These are phyloP conservation scores for Misopates orontium DNA, from an alignment of 257 asterid genomes.

Conservation along the genomic window DNA sequence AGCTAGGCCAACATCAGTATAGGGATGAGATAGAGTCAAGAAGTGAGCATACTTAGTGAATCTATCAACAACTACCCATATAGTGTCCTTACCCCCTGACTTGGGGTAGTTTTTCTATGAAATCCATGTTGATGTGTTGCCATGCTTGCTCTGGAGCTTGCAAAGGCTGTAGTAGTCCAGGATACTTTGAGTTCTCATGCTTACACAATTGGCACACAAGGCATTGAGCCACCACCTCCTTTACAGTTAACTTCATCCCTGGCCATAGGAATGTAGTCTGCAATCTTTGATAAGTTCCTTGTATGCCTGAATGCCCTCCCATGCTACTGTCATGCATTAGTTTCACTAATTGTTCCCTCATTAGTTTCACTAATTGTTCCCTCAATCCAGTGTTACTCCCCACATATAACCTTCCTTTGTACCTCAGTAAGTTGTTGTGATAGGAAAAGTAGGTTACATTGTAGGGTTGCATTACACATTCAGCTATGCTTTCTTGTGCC, in stretches of 20 bases:
- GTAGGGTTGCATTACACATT: no score
- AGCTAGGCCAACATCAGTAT: no score
- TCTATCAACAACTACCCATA: no score
- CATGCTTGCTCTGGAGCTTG: neutral
- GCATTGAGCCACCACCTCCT: neutral
- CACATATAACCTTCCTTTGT: no score
- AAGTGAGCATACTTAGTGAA: no score
- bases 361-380: neutral
- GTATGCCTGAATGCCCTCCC: neutral
- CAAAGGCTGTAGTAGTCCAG: slow-evolving; percentile 6
- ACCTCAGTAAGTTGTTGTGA: no score
- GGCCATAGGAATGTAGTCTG: neutral
- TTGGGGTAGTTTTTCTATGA: no score
- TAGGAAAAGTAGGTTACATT: neutral
- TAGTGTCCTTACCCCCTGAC: no score
- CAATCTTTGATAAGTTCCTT: neutral
- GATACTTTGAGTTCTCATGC: neutral
- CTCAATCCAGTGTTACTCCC: neutral
- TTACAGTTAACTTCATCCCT: neutral
- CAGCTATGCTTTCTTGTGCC: neutral
- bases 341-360: no score
- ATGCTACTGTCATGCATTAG: no score
- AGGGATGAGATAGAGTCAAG: no score
- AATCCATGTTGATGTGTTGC: no score
- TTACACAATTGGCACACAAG: neutral